Conservation (phyloP, 2,329 filamentous ascomycete genomes). For the Exutisphaerella laricina region DNA sequence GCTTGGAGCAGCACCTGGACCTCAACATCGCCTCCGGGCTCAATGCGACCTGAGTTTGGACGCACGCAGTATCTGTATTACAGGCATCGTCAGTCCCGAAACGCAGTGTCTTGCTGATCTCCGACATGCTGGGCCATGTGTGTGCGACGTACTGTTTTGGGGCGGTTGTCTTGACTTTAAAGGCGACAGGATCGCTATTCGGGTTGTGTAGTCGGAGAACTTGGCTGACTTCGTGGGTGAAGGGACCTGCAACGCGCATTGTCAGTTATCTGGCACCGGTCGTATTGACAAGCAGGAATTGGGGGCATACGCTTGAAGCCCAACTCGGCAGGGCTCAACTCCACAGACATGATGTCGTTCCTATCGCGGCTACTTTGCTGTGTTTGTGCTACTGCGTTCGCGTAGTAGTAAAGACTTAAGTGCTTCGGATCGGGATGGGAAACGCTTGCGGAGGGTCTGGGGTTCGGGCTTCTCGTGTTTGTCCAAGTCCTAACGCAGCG, state of each 20-base stretch:
- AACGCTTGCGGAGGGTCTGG: slow-evolving; percentile 1
- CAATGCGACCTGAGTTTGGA: slow-evolving; percentile 93
- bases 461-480: neutral
- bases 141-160: slow-evolving; percentile 84
- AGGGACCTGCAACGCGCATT: slow-evolving; percentile 48
- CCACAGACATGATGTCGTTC: slow-evolving; percentile 74
- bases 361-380: neutral
- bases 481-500: slow-evolving; percentile 1
- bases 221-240: slow-evolving; percentile 60
- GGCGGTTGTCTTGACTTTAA: slow-evolving; percentile 95
- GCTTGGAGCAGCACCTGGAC: slow-evolving; percentile 97
- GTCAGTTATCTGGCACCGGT: slow-evolving; percentile 11
- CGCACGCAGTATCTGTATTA: slow-evolving; percentile 82
- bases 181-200: slow-evolving; percentile 55
- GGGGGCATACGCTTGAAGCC: slow-evolving; percentile 76
- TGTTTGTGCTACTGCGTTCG: slow-evolving; percentile 2
- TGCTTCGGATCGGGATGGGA: neutral
- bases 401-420: neutral
- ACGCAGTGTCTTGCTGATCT: neutral
- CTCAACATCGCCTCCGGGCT: slow-evolving; percentile 82
- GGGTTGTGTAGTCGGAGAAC: slow-evolving; percentile 55
- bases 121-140: neutral
- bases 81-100: slow-evolving; percentile 6
- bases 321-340: slow-evolving; percentile 86
- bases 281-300: slow-evolving; percentile 2